These are phyloP conservation scores for Senecio squalidus DNA, from an alignment of 140 eudicot genomes.

Conservation along the genomic window DNA sequence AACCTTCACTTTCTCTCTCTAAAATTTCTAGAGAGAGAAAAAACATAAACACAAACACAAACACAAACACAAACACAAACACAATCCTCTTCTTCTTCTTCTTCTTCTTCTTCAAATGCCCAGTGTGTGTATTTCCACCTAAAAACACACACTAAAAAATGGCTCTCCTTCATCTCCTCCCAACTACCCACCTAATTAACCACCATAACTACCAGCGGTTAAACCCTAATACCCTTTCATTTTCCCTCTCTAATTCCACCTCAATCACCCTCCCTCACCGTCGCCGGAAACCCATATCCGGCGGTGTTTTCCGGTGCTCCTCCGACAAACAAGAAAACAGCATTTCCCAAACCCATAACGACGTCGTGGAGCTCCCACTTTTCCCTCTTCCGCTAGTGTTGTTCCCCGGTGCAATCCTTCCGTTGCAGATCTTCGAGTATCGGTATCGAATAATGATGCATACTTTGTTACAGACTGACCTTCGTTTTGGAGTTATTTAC, in stretches of 20 bases:
- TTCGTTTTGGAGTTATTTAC: conserved; percentile 2
- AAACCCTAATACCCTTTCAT: conserved; percentile 26
- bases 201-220: conserved; percentile 19
- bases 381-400: conserved; percentile 92
- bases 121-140: neutral
- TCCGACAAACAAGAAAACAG: conserved; percentile 51
- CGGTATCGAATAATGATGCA: conserved; percentile 62
- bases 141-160: conserved; percentile 15
- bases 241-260: conserved; percentile 15
- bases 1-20: conserved; percentile 33
- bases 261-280: conserved; percentile 14
- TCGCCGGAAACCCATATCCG: conserved; percentile 7
- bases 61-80: too few relatives aligned
- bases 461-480: conserved; percentile 1
- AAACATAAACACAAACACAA: too few relatives aligned
- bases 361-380: conserved; percentile 72
- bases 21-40: conserved; percentile 29
- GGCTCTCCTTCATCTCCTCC: conserved; percentile 34
- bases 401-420: conserved; percentile 89
- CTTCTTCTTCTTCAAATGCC: conserved; percentile 14
- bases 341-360: conserved; percentile 44
- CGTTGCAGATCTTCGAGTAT: conserved; percentile 82
- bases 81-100: neutral
- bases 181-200: conserved; percentile 22
- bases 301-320: conserved; percentile 15